Percentiles rank a stretch among this genome's conserved stretches.
Conservation (phyloP, 1,284 basidiomycete genomes). For the Malassezia globosa region DNA sequence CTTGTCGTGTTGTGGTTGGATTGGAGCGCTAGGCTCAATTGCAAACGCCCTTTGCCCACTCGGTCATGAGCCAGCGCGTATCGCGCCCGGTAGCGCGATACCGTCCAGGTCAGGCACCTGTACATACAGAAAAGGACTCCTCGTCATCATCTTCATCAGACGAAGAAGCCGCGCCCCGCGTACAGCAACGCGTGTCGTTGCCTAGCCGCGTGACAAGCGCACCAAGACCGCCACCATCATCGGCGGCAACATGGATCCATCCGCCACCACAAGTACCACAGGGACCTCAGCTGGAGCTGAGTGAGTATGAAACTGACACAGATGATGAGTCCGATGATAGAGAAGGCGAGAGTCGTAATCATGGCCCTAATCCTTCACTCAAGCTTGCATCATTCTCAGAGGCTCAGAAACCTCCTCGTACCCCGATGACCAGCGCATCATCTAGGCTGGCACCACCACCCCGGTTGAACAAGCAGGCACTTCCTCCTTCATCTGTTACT, state of each 20-base stretch:
- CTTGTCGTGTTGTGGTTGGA: too few species aligned
- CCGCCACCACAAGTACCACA: background rate
- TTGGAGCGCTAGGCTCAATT: too few species aligned
- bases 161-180: constrained; percentile 11
- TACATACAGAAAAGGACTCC: background rate
- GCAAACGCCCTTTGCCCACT: too few species aligned
- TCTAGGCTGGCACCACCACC: background rate
- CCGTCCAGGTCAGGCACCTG: constrained; percentile 41
- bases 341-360: too few species aligned
- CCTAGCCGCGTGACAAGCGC: constrained; percentile 12
- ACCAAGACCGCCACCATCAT: constrained; percentile 20
- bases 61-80: constrained; percentile 18
- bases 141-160: constrained; percentile 8
- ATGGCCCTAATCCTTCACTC: too few species aligned
- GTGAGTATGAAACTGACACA: constrained; percentile 9
- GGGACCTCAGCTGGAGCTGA: background rate
- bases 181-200: constrained; percentile 2
- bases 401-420: constrained; percentile 18
- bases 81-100: constrained; percentile 37
- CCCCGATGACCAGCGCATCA: constrained; percentile 10
- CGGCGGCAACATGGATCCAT: constrained; percentile 1
- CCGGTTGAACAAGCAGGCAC: constrained; percentile 5
- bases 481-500: background rate
- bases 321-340: too few species aligned
- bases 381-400: background rate